Conservation (phyloP, 495 filamentous ascomycete species). For the Staphylotrichum longicolle region DNA sequence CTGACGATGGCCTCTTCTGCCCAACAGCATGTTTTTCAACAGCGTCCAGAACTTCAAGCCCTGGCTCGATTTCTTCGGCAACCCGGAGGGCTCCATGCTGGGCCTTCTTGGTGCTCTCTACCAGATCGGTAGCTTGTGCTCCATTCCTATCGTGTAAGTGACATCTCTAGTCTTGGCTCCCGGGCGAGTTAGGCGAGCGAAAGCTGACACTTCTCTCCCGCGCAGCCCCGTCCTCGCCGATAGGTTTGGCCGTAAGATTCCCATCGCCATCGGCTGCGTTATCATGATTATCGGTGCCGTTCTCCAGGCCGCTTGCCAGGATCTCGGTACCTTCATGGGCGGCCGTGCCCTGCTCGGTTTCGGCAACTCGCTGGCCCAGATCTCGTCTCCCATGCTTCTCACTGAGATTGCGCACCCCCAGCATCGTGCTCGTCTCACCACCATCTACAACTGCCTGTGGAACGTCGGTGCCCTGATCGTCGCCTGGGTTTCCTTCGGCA, state of each 20-base stretch:
- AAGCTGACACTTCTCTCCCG: constrained; percentile 26
- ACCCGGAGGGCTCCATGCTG: constrained; percentile 53
- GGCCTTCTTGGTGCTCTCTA: constrained; percentile 68
- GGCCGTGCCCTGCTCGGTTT: constrained; percentile 56
- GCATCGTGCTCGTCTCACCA: constrained; percentile 63
- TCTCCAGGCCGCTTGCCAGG: constrained; percentile 52
- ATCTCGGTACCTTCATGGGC: constrained; percentile 43
- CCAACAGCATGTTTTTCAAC: constrained; percentile 54
- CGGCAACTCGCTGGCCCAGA: constrained; percentile 57
- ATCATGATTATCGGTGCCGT: constrained; percentile 64
- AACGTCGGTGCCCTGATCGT: constrained; percentile 57
- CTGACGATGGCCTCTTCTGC: constrained; percentile 14
- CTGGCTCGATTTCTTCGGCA: constrained; percentile 51
- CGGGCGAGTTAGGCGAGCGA: not conserved
- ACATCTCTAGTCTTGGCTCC: not conserved
- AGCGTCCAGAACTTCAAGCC: constrained; percentile 51
- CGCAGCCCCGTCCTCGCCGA: constrained; percentile 59
- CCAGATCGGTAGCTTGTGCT: constrained; percentile 62
- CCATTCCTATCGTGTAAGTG: constrained; percentile 62
- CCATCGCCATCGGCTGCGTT: constrained; percentile 59
- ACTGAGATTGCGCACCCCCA: constrained; percentile 66
- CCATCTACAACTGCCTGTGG: constrained; percentile 65
- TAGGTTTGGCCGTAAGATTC: constrained; percentile 58
- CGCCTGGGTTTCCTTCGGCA: constrained; percentile 53
- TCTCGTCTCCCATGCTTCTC: constrained; percentile 61